phyloP scores from a whole-genome alignment of 352 stramenopile species.

The Phytophthora hibernalis region DNA sequence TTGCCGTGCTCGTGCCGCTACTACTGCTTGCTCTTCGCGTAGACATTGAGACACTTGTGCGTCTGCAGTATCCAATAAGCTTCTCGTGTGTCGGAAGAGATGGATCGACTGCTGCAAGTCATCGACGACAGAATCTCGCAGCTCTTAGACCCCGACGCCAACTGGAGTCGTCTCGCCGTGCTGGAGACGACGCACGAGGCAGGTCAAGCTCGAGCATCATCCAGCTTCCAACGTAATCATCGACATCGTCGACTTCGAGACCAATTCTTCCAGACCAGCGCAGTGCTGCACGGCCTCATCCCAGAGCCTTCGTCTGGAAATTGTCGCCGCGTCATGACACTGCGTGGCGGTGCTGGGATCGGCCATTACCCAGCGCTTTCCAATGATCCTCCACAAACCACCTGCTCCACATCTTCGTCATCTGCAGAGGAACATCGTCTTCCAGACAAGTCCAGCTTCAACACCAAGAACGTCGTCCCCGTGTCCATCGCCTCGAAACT shows the following conservation, averaged over 20 bases:
- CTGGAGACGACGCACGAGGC: conserved; percentile 73
- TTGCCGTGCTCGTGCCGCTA: conserved; percentile 55
- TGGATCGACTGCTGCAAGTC: conserved; percentile 51
- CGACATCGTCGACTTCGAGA: conserved; percentile 55
- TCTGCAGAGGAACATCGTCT: background rate
- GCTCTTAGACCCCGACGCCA: conserved; percentile 59
- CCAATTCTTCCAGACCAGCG: conserved; percentile 71
- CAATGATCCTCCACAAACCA: background rate
- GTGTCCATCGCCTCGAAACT: conserved; percentile 31
- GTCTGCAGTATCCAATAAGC: conserved; percentile 65
- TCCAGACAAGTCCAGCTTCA: conserved; percentile 5
- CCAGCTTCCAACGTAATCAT: conserved; percentile 49
- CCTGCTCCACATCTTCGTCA: conserved; percentile 2
- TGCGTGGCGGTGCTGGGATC: conserved; percentile 56
- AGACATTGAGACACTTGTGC: conserved; percentile 65
- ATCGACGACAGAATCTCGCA: conserved; percentile 55
- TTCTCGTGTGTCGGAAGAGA: conserved; percentile 47
- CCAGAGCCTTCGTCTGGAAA: conserved; percentile 55
- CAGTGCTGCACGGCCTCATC: conserved; percentile 63
- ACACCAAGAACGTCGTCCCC: background rate
- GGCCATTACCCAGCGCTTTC: conserved; percentile 46
- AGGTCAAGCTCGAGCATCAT: conserved; percentile 46
- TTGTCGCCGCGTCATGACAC: conserved; percentile 60
- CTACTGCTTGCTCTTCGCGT: conserved; percentile 68
- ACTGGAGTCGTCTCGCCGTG: conserved; percentile 60